These are phyloP conservation scores for Candida sphagnicola DNA, from an alignment of 805 yeast species.

Conservation along the genomic window DNA sequence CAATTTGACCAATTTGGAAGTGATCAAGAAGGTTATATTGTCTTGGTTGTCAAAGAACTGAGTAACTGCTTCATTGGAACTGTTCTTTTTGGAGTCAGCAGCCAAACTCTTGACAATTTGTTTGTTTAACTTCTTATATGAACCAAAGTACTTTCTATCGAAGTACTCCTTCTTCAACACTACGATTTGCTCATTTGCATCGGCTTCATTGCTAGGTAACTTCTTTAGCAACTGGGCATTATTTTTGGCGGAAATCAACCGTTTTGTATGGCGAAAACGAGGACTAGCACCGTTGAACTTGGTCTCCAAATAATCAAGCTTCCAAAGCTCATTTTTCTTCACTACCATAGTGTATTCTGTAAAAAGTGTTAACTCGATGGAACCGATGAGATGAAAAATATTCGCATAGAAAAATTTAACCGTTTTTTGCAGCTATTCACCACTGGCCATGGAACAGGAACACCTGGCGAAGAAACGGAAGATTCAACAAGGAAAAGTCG, in stretches of 20 bases:
- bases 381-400: neutral
- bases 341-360: neutral
- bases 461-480: slow-evolving; percentile 9
- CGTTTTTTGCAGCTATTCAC: slow-evolving; percentile 4
- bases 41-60: slow-evolving; percentile 19
- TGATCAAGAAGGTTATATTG: slow-evolving; percentile 21
- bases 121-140: slow-evolving; percentile 37
- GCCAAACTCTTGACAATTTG: slow-evolving; percentile 22
- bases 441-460: slow-evolving; percentile 4
- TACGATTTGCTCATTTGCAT: slow-evolving; percentile 43
- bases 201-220: slow-evolving; percentile 36
- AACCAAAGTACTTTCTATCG: slow-evolving; percentile 46
- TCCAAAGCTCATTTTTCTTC: slow-evolving; percentile 30
- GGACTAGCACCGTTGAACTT: slow-evolving; percentile 41
- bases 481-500: slow-evolving; percentile 2
- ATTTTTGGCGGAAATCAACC: slow-evolving; percentile 42
- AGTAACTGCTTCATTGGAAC: slow-evolving; percentile 9
- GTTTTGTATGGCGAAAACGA: slow-evolving; percentile 47
- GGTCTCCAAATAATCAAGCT: slow-evolving; percentile 53
- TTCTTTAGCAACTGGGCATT: slow-evolving; percentile 38
- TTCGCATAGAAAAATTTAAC: neutral
- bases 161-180: slow-evolving; percentile 43
- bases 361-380: neutral
- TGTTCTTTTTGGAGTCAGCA: slow-evolving; percentile 12
- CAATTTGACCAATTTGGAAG: slow-evolving; percentile 29